phyloP scores from a whole-genome alignment of 2,329 filamentous ascomycete species.

The Amylocarpus encephaloides region DNA sequence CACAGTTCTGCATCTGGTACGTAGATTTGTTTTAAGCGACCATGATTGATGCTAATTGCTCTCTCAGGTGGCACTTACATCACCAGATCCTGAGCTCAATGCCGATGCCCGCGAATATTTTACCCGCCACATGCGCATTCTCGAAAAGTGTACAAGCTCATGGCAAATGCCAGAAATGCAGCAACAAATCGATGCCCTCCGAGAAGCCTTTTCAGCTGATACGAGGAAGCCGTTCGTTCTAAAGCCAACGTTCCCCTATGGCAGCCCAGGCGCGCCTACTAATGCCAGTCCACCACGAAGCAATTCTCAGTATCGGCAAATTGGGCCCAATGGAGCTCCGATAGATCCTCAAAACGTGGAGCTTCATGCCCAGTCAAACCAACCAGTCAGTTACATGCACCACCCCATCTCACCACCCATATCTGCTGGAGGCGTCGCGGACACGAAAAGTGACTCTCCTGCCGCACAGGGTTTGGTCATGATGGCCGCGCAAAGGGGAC shows the following conservation, averaged over 20 bases:
- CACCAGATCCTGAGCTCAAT: slow-evolving; percentile 83
- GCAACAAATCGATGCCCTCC: slow-evolving; percentile 79
- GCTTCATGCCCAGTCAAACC: slow-evolving; percentile 43
- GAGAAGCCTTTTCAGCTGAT: slow-evolving; percentile 87
- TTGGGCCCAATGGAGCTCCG: slow-evolving; percentile 16
- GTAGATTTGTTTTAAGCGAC: slow-evolving; percentile 34
- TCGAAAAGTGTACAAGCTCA: slow-evolving; percentile 75
- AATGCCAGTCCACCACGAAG: slow-evolving; percentile 22
- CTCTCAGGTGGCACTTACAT: slow-evolving; percentile 78
- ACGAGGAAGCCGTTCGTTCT: slow-evolving; percentile 78
- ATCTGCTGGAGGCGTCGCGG: slow-evolving; percentile 59
- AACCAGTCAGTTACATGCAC: slow-evolving; percentile 59
- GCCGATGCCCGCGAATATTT: slow-evolving; percentile 83
- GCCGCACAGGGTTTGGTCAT: slow-evolving; percentile 65
- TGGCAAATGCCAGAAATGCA: slow-evolving; percentile 90
- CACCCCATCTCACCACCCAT: slow-evolving; percentile 78
- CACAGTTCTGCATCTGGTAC: slow-evolving; percentile 85
- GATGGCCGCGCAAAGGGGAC: slow-evolving; percentile 50
- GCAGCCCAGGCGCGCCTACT: slow-evolving; percentile 51
- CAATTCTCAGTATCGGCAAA: slow-evolving; percentile 26
- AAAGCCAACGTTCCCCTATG: slow-evolving; percentile 80
- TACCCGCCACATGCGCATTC: slow-evolving; percentile 84
- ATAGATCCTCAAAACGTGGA: slow-evolving; percentile 42
- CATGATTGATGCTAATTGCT: slow-evolving; percentile 3
- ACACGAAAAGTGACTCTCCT: slow-evolving; percentile 72